Evolutionary conservation across 1,284 basidiomycete species (phyloP).

Genomic region (Chalciporus sp.): DNA sequence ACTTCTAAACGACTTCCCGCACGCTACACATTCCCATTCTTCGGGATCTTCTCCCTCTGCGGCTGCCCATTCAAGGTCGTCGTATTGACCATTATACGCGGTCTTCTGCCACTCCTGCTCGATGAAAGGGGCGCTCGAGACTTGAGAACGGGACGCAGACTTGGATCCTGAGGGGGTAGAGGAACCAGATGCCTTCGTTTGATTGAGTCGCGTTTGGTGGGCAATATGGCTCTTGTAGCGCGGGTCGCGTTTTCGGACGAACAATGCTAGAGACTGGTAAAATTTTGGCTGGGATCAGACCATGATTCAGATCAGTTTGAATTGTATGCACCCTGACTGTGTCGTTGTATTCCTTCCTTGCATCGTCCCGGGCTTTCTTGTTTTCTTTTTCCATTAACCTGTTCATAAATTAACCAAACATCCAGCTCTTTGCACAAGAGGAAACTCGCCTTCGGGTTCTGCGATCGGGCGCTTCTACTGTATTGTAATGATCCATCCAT

Average conservation of each 20-base stretch:
- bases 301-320: background rate
- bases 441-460: constrained; percentile 67
- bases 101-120: constrained; percentile 87
- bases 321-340: constrained; percentile 68
- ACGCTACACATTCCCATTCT: constrained; percentile 96
- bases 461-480: constrained; percentile 85
- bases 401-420: constrained; percentile 1
- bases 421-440: background rate
- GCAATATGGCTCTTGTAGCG: constrained; percentile 79
- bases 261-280: constrained; percentile 76
- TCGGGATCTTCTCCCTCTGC: constrained; percentile 72
- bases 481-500: constrained; percentile 88
- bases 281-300: background rate
- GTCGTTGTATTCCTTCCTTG: constrained; percentile 92
- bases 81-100: constrained; percentile 44
- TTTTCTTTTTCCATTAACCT: constrained; percentile 97
- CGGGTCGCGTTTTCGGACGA: constrained; percentile 93
- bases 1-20: constrained; percentile 87
- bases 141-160: constrained; percentile 22
- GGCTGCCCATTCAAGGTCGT: constrained; percentile 69
- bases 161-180: constrained; percentile 27
- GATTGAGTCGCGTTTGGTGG: constrained; percentile 45
- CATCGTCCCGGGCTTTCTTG: constrained; percentile 87
- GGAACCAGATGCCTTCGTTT: constrained; percentile 36
- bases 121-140: constrained; percentile 48